These are phyloP conservation scores for Rhizopus delemar DNA, from an alignment of 371 early-diverging fungal species.

Conservation along the genomic window DNA sequence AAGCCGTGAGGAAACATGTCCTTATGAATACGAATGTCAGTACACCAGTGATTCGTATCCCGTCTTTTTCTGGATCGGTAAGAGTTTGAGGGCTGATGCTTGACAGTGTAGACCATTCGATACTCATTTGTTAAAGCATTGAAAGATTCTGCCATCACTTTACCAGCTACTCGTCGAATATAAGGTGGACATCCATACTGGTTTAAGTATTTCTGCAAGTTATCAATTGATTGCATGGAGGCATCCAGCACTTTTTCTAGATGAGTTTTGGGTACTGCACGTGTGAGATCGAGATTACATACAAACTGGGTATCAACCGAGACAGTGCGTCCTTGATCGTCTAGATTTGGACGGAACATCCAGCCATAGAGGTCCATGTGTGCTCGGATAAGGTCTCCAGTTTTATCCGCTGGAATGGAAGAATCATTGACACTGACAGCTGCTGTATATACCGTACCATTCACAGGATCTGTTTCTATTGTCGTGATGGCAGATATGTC, in stretches of 20 bases:
- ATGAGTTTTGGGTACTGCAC: conserved; percentile 36
- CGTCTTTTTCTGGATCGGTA: conserved; percentile 36
- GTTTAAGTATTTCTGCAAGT: conserved; percentile 42
- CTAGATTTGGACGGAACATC: conserved; percentile 51
- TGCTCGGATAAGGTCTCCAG: conserved; percentile 45
- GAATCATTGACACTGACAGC: conserved; percentile 59
- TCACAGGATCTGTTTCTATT: conserved; percentile 57
- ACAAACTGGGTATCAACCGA: conserved; percentile 57
- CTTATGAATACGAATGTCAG: conserved; percentile 44
- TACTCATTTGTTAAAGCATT: conserved; percentile 28
- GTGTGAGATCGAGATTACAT: conserved; percentile 56
- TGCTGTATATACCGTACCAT: conserved; percentile 57
- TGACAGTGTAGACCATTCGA: conserved; percentile 34
- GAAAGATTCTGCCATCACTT: conserved; percentile 41
- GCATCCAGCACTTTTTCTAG: conserved; percentile 25
- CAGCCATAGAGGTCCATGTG: conserved; percentile 62
- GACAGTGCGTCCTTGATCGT: conserved; percentile 40
- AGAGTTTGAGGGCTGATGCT: conserved; percentile 45
- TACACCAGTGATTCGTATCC: conserved; percentile 30
- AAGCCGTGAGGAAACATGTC: conserved; percentile 43
- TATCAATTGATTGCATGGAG: conserved; percentile 31
- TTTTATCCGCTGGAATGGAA: conserved; percentile 49
- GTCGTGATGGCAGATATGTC: conserved; percentile 55
- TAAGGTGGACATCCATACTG: conserved; percentile 60
- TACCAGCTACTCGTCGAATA: conserved; percentile 52